phyloP scores from a whole-genome alignment of 768 basidiomycete species.

The Tephrocybe sp. region DNA sequence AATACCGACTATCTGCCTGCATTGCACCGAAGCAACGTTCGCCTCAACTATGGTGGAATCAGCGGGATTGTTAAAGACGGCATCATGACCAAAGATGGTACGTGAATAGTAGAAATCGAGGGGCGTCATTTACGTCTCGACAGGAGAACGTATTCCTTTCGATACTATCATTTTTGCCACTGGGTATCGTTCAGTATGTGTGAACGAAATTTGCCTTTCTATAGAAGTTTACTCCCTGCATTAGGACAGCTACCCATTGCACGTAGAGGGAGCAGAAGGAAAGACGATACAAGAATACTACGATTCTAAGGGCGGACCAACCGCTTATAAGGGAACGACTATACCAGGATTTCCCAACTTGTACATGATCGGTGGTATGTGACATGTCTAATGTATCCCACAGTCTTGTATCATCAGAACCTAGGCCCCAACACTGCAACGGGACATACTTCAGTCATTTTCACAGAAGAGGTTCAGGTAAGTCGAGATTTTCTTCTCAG shows the following conservation, averaged over 20 bases:
- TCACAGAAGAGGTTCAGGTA: constrained; percentile 44
- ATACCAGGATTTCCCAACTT: constrained; percentile 49
- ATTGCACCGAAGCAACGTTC: constrained; percentile 46
- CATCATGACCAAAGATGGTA: constrained; percentile 40
- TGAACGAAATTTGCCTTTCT: background rate
- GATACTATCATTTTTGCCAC: constrained; percentile 43
- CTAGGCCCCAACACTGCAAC: constrained; percentile 45
- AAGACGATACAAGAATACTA: constrained; percentile 41
- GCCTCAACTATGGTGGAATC: constrained; percentile 42
- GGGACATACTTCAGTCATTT: constrained; percentile 45
- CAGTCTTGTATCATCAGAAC: background rate
- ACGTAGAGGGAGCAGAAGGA: constrained; percentile 27
- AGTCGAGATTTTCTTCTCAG: background rate
- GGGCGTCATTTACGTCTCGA: constrained; percentile 12
- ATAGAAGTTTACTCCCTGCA: background rate
- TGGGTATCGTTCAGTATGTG: constrained; percentile 30
- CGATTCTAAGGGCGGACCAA: constrained; percentile 37
- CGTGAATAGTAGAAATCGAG: background rate
- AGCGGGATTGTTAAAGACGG: constrained; percentile 39
- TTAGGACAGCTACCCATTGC: constrained; percentile 35
- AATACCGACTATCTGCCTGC: constrained; percentile 46
- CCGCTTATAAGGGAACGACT: constrained; percentile 43
- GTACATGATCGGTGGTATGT: constrained; percentile 37
- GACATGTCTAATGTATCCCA: background rate
- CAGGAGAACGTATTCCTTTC: constrained; percentile 32